These are phyloP conservation scores for Kwoniella mangroviensis DNA, from an alignment of 768 basidiomycete species.

Conservation along the genomic window DNA sequence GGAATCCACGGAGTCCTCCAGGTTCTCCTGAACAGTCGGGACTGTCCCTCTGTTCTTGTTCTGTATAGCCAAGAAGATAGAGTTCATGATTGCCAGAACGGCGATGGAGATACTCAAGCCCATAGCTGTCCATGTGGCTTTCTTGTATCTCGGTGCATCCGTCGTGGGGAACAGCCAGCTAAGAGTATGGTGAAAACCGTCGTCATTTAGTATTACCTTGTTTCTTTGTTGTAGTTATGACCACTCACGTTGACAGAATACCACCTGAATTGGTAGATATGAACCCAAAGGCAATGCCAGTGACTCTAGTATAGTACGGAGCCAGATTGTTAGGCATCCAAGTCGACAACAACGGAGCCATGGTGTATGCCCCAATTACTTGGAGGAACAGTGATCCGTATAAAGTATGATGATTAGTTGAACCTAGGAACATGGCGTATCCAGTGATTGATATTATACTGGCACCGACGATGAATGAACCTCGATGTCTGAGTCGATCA, in stretches of 20 bases:
- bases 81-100: constrained; percentile 31
- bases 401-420: constrained; percentile 31
- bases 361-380: constrained; percentile 50
- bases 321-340: constrained; percentile 56
- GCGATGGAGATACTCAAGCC: constrained; percentile 19
- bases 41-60: constrained; percentile 23
- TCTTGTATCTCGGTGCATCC: constrained; percentile 32
- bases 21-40: background rate
- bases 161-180: constrained; percentile 45
- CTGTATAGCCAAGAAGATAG: constrained; percentile 21
- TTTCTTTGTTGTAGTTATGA: background rate
- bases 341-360: constrained; percentile 46
- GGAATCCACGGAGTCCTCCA: background rate
- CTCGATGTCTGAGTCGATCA: constrained; percentile 30
- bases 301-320: constrained; percentile 54
- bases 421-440: constrained; percentile 38
- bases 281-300: constrained; percentile 50
- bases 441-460: constrained; percentile 29
- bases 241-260: constrained; percentile 37
- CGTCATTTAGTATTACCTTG: no score
- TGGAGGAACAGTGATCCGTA: constrained; percentile 56
- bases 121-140: constrained; percentile 29
- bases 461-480: constrained; percentile 30
- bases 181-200: background rate
- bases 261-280: constrained; percentile 40